phyloP scores from a whole-genome alignment of 441 rosid species.

The Bruguiera hainesii region DNA sequence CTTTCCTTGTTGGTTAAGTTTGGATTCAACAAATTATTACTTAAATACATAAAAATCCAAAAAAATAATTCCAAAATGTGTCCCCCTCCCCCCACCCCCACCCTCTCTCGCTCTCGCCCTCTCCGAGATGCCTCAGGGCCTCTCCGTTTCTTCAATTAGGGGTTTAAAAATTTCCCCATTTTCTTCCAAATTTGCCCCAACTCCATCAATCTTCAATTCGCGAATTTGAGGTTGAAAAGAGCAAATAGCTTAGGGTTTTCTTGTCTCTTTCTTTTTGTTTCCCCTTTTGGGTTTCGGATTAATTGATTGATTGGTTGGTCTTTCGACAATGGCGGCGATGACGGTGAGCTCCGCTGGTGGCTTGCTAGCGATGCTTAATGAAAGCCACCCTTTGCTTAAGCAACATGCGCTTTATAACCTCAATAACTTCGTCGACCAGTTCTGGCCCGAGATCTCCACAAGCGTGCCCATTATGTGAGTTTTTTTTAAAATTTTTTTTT shows the following conservation, averaged over 20 bases:
- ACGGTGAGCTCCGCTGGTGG: conserved; percentile 95
- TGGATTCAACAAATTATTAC: background rate
- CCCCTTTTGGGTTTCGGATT: background rate
- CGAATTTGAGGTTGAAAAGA: background rate
- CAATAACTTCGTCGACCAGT: conserved; percentile 77
- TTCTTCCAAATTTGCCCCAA: background rate
- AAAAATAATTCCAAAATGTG: no score
- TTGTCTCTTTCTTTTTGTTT: no score
- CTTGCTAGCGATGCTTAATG: conserved; percentile 89
- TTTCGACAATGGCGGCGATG: conserved; percentile 49
- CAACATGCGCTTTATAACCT: conserved; percentile 83
- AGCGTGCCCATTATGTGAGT: conserved; percentile 87
- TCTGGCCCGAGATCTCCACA: conserved; percentile 99
- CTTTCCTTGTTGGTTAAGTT: background rate
- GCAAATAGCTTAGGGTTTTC: no score
- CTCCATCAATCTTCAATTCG: background rate
- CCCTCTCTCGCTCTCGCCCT: background rate
- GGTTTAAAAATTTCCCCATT: background rate
- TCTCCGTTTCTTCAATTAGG: background rate
- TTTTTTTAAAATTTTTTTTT: background rate
- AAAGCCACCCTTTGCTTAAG: conserved; percentile 73
- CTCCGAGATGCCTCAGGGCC: background rate
- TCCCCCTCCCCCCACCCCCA: background rate
- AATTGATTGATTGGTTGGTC: background rate
- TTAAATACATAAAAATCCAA: background rate